Conservation (phyloP, 1,284 basidiomycete species). For the Gyrodon tennesseensis region DNA sequence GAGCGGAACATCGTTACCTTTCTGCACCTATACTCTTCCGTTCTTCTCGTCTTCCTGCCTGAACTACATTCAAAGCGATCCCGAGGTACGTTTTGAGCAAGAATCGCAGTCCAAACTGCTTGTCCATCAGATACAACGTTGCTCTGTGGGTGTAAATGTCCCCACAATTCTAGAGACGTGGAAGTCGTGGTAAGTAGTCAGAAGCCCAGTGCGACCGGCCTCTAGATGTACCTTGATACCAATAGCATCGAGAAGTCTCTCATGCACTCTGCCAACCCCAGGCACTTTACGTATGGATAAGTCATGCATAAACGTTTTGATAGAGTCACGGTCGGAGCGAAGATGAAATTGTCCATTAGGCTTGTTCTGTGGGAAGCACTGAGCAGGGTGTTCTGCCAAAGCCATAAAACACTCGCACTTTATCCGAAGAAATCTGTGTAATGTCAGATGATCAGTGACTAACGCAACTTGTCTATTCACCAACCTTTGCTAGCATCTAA, state of each 20-base stretch:
- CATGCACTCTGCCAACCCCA: slow-evolving; percentile 85
- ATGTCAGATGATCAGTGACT: slow-evolving; percentile 17
- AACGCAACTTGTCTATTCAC: neutral
- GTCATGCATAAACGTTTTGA: slow-evolving; percentile 72
- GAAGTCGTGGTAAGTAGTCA: slow-evolving; percentile 12
- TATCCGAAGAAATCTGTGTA: slow-evolving; percentile 88
- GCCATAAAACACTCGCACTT: slow-evolving; percentile 48
- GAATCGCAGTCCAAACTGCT: slow-evolving; percentile 74
- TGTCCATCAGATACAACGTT: slow-evolving; percentile 76
- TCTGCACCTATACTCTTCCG: slow-evolving; percentile 90
- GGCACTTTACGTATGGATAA: slow-evolving; percentile 82
- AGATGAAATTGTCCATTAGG: slow-evolving; percentile 90
- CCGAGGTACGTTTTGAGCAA: slow-evolving; percentile 80
- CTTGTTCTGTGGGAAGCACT: slow-evolving; percentile 66
- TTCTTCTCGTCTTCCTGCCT: slow-evolving; percentile 72
- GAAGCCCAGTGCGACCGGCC: neutral
- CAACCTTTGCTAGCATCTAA: slow-evolving; percentile 77
- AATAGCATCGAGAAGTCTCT: slow-evolving; percentile 80
- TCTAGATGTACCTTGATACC: slow-evolving; percentile 69
- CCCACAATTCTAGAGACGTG: slow-evolving; percentile 67
- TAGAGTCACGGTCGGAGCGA: slow-evolving; percentile 62
- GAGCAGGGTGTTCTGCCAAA: slow-evolving; percentile 1
- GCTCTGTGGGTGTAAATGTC: slow-evolving; percentile 79
- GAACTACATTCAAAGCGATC: slow-evolving; percentile 78
- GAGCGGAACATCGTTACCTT: slow-evolving; percentile 50